Evolutionary conservation across 768 basidiomycete species (phyloP), one percentile per base, ranked within the genome.

Genomic region (Lanmaoa rubissima): DNA sequence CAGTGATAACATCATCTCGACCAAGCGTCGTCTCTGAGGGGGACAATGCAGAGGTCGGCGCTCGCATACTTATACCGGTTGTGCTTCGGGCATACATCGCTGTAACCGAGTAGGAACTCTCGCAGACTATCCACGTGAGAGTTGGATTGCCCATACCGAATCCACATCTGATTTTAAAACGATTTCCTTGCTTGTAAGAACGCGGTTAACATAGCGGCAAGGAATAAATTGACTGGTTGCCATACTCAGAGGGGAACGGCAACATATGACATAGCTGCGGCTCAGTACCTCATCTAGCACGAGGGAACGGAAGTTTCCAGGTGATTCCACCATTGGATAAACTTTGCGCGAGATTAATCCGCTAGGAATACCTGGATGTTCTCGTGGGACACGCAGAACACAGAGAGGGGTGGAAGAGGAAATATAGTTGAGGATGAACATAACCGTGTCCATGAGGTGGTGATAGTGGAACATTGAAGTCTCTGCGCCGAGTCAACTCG

Each of bases 1-100:
- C 19, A 65, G 19, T 9, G 44, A 28, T 7, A 56, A n/a, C 31
- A 57, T 41, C 24, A 35, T 54, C 24, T 46, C 7, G n/a, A 50
- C 32, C 43, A 31, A n/a, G 12, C 19, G 34, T 14, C 34, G 9
- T 34, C 6, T 49, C 12, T 28, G n/a, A 41, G 34, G 19, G 34
- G 9, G 16, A 32, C 43, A 19, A 16, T 31, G 24, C 38, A 21
- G 19, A 34, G 1, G 17, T 48, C 28, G 8, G 5, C 1, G n/a
- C 17, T 38, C 19, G 12, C 58, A 31, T 47, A 34, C 12, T 62
- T 53, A 50, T 61, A 40, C 32, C 14, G 4, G 24, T 21, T 34
- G 31, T 42, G 13, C n/a, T 26, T 56, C 46, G 50, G 32, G 35
- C 10, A 57, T 39, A 47, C 13, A 17, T 53, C 47, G 31, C 35